Evolutionary conservation across 2,329 filamentous ascomycete genomes (phyloP).

Genomic region (Rhexocercosporidium sp.): DNA sequence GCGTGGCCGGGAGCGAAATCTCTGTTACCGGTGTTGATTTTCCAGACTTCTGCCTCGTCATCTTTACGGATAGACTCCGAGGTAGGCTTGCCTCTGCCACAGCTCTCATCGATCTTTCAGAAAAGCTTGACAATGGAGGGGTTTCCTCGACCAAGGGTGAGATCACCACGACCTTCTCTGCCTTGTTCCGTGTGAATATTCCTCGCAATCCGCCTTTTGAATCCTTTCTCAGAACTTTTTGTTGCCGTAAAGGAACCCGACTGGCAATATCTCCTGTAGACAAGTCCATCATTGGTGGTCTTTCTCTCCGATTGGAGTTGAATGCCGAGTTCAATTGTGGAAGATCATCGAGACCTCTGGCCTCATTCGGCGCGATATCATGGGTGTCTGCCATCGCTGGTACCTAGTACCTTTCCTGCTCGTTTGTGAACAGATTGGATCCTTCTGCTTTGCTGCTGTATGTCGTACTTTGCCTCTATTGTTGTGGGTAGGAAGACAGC

Average conservation of each 20-base stretch:
- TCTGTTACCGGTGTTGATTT: background rate
- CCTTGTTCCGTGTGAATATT: slow-evolving; percentile 40
- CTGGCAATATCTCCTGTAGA: slow-evolving; percentile 17
- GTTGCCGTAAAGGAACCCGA: slow-evolving; percentile 31
- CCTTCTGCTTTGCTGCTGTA: background rate
- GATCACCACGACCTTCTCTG: slow-evolving; percentile 28
- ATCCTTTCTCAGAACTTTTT: slow-evolving; percentile 34
- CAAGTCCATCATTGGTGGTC: slow-evolving; percentile 36
- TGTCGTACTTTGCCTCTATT: background rate
- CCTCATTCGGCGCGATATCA: slow-evolving; percentile 13
- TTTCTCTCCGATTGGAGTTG: slow-evolving; percentile 30
- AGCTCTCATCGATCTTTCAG: slow-evolving; percentile 25
- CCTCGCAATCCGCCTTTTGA: slow-evolving; percentile 40
- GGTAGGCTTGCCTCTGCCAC: slow-evolving; percentile 22
- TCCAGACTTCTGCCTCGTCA: background rate
- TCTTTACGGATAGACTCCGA: slow-evolving; percentile 27
- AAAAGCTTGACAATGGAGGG: slow-evolving; percentile 20
- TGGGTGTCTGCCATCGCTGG: slow-evolving; percentile 2
- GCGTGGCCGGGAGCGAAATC: slow-evolving; percentile 22
- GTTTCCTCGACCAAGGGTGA: slow-evolving; percentile 31
- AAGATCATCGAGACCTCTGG: slow-evolving; percentile 22
- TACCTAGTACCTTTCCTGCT: background rate
- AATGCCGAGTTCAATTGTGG: slow-evolving; percentile 25
- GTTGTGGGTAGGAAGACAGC: background rate
- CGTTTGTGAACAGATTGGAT: background rate